These are phyloP conservation scores for Magnolia sinica DNA, from an alignment of 164 flowering plant genomes.

Conservation along the genomic window DNA sequence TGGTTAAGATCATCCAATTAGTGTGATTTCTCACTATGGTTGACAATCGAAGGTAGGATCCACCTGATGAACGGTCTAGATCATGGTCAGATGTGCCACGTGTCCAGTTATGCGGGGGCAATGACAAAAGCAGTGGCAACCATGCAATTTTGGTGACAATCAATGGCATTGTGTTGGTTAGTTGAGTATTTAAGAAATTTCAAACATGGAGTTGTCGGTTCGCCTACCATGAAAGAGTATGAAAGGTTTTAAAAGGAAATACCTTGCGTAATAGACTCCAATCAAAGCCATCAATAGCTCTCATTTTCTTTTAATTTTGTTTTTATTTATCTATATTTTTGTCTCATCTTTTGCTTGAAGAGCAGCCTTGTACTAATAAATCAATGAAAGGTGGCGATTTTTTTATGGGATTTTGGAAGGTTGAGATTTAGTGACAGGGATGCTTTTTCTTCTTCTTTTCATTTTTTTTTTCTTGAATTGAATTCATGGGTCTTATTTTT, in stretches of 20 bases:
- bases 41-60: background rate
- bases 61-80: background rate
- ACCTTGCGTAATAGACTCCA: constrained; percentile 3
- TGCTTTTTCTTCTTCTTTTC: background rate
- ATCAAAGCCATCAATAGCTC: too few relatives aligned
- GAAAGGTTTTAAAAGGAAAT: background rate
- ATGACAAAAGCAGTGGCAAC: background rate
- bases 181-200: background rate
- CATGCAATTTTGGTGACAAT: background rate
- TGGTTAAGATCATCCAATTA: background rate
- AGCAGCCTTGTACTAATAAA: background rate
- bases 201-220: background rate
- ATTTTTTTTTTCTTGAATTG: too few relatives aligned
- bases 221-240: background rate
- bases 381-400: background rate
- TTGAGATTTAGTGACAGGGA: too few relatives aligned
- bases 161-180: background rate
- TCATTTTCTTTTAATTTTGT: background rate
- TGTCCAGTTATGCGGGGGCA: background rate
- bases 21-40: background rate
- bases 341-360: background rate
- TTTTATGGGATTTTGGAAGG: too few relatives aligned
- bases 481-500: too few relatives aligned
- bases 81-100: background rate
- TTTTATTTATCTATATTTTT: background rate